Base-by-base conservation (phyloP, 2,329 filamentous ascomycete genomes). In the Paecilomyces formosus region DNA sequence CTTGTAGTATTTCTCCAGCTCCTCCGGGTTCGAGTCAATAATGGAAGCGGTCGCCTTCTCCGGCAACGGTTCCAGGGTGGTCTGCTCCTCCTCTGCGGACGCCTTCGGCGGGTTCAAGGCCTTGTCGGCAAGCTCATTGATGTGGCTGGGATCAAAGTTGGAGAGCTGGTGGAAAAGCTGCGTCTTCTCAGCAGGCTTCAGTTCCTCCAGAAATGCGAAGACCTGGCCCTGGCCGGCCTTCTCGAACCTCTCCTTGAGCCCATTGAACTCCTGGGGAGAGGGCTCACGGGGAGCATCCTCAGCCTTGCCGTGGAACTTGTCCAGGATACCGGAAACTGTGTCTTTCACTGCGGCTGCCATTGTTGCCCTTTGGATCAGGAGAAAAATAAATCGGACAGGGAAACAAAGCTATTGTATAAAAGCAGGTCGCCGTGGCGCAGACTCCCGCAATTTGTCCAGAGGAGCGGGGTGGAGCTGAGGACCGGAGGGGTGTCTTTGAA, bases 31-130 rank as follows among this genome's bases (percentile, higher is more conserved):
- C 61, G 92, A 95, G 77, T 97, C 93, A 73, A 97, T 86, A 67
- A 97, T 90, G 59, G 92, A 97, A 55, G 92, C 94, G 54, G 86
- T 90, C 54, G 91, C 90, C 59, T 88, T 86, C 53, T 90, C 88
- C 63, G 94, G 94, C 24, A 99, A 86, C 56, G 93, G 93, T 76
- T 97, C 90, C 71, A 97, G 86, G 62, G 78, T 81, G 57, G 81
- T 75, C 60, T 76, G 66, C 54, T 73, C 70, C 45, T 78, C 76
- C 62, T 81, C 78, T 61, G 78, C 78, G 61, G 85, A 81, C 57
- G 77, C 63, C 68, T 87, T 82, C 61, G 88, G 85, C 30, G 92
- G 90, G 78, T 92, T 85, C 63, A 97, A 82, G 60, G 92, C 91
- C 72, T 84, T 87, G 65, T 93, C 79, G 70, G 90, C 88, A 74